Conservation (phyloP, 768 basidiomycete species). For the Trametes gibbosa region DNA sequence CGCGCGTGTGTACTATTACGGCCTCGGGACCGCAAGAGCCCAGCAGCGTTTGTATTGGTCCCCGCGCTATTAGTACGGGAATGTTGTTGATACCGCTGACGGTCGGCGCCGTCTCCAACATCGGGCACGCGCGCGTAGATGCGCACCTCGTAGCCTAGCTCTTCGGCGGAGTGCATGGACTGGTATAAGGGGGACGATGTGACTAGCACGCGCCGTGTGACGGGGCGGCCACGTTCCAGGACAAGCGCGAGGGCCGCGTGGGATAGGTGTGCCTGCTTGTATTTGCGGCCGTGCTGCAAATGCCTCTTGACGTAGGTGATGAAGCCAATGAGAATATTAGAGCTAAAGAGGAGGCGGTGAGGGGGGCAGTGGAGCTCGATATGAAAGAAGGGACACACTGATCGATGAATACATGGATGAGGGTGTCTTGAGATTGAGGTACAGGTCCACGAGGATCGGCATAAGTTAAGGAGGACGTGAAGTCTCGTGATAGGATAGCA, state of each 20-base stretch:
- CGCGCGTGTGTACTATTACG: conserved; percentile 16
- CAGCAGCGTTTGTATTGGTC: conserved; percentile 9
- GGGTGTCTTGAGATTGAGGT: conserved; percentile 31
- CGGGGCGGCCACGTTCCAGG: conserved; percentile 76
- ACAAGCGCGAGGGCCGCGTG: conserved; percentile 76
- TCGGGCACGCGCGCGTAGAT: conserved; percentile 73
- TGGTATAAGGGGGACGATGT: conserved; percentile 85
- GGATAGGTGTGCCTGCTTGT: conserved; percentile 54
- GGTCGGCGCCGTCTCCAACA: conserved; percentile 59
- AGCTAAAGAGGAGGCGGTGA: conserved; percentile 42
- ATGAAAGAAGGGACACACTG: conserved; percentile 42
- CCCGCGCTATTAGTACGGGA: not conserved
- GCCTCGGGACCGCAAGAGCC: conserved; percentile 16
- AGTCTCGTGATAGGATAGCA: conserved; percentile 29
- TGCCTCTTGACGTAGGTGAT: conserved; percentile 65
- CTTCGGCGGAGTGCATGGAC: conserved; percentile 67
- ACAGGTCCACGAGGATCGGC: conserved; percentile 38
- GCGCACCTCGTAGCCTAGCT: conserved; percentile 72
- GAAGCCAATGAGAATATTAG: conserved; percentile 85
- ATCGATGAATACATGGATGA: conserved; percentile 50
- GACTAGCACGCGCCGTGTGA: conserved; percentile 72
- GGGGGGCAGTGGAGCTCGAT: not conserved
- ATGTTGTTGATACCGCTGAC: conserved; percentile 27
- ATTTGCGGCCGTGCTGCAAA: conserved; percentile 38
- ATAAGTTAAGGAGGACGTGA: conserved; percentile 24